Percentiles rank a stretch among this genome's conserved stretches.
Evolutionary conservation across 345 rosid genomes (phyloP).

Genomic region (Jatropha curcas): DNA sequence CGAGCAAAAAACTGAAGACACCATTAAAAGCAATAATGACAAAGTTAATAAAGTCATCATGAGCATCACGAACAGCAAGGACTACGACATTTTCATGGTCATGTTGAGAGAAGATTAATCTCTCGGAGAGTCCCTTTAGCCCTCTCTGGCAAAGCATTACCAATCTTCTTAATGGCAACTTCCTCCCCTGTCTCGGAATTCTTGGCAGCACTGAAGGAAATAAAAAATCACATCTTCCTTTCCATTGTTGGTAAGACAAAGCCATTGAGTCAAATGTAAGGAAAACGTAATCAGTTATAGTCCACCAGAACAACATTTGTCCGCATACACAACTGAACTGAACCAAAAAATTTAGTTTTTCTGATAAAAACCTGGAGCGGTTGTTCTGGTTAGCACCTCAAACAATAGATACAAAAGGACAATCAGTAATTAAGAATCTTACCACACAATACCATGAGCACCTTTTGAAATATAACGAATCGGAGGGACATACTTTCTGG

Average conservation of each 20-base stretch:
- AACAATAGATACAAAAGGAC: background rate
- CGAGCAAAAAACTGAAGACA: background rate
- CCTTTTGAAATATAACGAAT: constrained; percentile 97
- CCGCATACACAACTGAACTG: background rate
- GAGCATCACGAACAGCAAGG: constrained; percentile 1
- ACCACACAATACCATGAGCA: constrained; percentile 98
- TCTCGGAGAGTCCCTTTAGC: constrained; percentile 94
- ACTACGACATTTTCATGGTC: constrained; percentile 84
- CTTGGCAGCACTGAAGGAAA: constrained; percentile 76
- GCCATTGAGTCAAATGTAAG: constrained; percentile 17
- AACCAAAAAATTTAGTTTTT: too few relatives aligned
- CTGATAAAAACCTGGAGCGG: too few relatives aligned
- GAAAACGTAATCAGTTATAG: background rate
- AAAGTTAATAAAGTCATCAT: background rate
- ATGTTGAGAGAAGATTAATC: constrained; percentile 88
- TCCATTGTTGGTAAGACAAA: constrained; percentile 22
- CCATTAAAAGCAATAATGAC: background rate
- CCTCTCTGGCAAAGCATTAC: constrained; percentile 94
- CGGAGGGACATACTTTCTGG: constrained; percentile 93
- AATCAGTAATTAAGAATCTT: constrained; percentile 18
- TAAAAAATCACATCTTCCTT: constrained; percentile 30
- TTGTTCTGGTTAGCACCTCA: too few relatives aligned
- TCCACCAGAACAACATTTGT: background rate
- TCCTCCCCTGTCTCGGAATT: constrained; percentile 84
- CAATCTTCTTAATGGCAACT: constrained; percentile 97